Conservation (phyloP, 768 basidiomycete species). For the Daedaleopsis sinensis region DNA sequence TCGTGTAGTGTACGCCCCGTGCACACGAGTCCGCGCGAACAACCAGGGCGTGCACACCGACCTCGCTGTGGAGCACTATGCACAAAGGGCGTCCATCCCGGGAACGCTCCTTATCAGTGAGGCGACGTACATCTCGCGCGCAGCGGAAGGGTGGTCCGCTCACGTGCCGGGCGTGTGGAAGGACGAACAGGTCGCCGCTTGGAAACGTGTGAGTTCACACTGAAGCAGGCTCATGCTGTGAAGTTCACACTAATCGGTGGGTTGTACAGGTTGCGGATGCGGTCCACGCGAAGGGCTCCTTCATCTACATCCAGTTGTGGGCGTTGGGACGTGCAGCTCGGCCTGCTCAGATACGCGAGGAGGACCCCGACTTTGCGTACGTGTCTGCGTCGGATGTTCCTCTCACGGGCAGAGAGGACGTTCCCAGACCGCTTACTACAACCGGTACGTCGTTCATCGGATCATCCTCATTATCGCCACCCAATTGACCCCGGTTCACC, state of each 20-base stretch:
- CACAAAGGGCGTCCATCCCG: conserved; percentile 45
- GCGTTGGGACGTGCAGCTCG: conserved; percentile 51
- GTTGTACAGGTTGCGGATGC: conserved; percentile 51
- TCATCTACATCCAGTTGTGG: conserved; percentile 59
- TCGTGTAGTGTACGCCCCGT: conserved; percentile 53
- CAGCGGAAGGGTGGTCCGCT: conserved; percentile 45
- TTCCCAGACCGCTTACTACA: conserved; percentile 30
- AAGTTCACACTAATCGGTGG: neutral
- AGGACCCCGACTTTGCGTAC: conserved; percentile 36
- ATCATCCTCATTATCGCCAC: neutral
- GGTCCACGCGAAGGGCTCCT: conserved; percentile 55
- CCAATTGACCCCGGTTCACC: neutral
- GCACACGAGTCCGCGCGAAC: conserved; percentile 47
- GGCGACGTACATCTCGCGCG: conserved; percentile 50
- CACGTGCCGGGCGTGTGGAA: conserved; percentile 65
- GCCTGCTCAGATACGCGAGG: conserved; percentile 36
- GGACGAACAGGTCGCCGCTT: conserved; percentile 51
- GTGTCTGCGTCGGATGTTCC: conserved; percentile 38
- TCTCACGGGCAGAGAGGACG: conserved; percentile 2
- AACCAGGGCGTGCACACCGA: conserved; percentile 37
- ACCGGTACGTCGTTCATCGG: neutral
- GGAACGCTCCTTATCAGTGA: conserved; percentile 60
- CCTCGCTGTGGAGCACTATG: conserved; percentile 46
- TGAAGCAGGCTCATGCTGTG: no score
- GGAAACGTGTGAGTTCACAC: conserved; percentile 42